phyloP scores from a whole-genome alignment of 768 basidiomycete genomes.

The Scleroderma bovista region DNA sequence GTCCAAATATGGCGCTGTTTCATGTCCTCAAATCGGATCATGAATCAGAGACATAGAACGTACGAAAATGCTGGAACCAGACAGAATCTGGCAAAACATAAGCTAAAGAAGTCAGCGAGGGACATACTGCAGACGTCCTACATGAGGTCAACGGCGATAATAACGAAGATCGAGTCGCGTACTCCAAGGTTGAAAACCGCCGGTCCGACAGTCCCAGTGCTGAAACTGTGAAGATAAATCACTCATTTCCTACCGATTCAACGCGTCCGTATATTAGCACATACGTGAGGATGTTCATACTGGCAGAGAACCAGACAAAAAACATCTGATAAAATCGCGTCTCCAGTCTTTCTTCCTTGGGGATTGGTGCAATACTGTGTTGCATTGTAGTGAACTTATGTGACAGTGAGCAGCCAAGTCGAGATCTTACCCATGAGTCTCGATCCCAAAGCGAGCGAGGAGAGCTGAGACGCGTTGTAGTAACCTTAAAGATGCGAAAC shows the following conservation, averaged over 20 bases:
- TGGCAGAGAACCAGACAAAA: slow-evolving; percentile 68
- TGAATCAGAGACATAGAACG: slow-evolving; percentile 1
- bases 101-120: slow-evolving; percentile 1
- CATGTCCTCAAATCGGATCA: not conserved
- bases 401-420: too few species aligned
- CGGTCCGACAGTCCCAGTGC: slow-evolving; percentile 64
- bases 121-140: slow-evolving; percentile 17
- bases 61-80: slow-evolving; percentile 36
- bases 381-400: too few species aligned
- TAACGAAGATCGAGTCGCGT: slow-evolving; percentile 57
- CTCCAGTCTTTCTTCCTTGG: slow-evolving; percentile 46
- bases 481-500: too few species aligned
- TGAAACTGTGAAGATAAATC: slow-evolving; percentile 41
- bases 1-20: slow-evolving; percentile 45
- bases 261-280: too few species aligned
- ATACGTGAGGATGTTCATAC: slow-evolving; percentile 58
- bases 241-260: too few species aligned
- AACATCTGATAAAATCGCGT: slow-evolving; percentile 58
- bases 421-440: too few species aligned
- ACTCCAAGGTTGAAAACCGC: slow-evolving; percentile 54
- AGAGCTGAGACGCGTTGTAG: too few species aligned
- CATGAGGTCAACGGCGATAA: slow-evolving; percentile 38
- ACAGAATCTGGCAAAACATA: slow-evolving; percentile 23
- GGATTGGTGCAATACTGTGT: slow-evolving; percentile 55
- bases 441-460: too few species aligned